Conservation (phyloP, 306 rosid species). For the Benincasa hispida region DNA sequence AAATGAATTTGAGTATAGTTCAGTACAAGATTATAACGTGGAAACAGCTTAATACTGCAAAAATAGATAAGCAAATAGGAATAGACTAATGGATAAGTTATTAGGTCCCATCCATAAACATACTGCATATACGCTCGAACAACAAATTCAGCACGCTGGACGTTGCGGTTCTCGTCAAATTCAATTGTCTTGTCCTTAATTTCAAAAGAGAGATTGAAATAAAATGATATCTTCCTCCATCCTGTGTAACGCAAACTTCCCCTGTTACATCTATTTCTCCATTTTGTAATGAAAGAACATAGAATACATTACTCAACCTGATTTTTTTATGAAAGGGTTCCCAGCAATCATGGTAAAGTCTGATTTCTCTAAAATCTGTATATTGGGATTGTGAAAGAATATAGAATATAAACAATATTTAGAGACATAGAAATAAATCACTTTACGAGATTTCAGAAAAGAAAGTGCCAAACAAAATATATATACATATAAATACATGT, state of each 20-base stretch:
- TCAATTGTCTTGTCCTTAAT: conserved; percentile 80
- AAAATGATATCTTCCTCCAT: conserved; percentile 96
- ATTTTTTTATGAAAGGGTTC: conserved; percentile 61
- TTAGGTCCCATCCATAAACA: conserved; percentile 19
- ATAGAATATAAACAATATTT: conserved; percentile 7
- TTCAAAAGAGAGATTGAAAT: conserved; percentile 85
- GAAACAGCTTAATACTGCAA: not conserved
- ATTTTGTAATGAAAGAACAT: not conserved
- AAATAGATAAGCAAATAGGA: not conserved
- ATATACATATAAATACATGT: not conserved
- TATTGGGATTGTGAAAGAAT: conserved; percentile 9
- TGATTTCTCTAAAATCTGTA: conserved; percentile 74
- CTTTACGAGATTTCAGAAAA: not conserved
- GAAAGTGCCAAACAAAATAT: not conserved
- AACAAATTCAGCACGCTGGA: conserved; percentile 83
- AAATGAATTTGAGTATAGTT: not conserved
- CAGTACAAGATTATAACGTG: not conserved
- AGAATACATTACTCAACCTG: conserved; percentile 34
- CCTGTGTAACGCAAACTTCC: conserved; percentile 28
- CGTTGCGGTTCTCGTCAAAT: conserved; percentile 73
- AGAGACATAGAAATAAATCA: not conserved
- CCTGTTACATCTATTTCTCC: not conserved
- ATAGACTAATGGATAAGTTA: not conserved
- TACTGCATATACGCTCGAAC: conserved; percentile 95
- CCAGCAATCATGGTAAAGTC: conserved; percentile 69